These are phyloP conservation scores for Collybiopsis confluens DNA, from an alignment of 768 basidiomycete species.

Conservation along the genomic window DNA sequence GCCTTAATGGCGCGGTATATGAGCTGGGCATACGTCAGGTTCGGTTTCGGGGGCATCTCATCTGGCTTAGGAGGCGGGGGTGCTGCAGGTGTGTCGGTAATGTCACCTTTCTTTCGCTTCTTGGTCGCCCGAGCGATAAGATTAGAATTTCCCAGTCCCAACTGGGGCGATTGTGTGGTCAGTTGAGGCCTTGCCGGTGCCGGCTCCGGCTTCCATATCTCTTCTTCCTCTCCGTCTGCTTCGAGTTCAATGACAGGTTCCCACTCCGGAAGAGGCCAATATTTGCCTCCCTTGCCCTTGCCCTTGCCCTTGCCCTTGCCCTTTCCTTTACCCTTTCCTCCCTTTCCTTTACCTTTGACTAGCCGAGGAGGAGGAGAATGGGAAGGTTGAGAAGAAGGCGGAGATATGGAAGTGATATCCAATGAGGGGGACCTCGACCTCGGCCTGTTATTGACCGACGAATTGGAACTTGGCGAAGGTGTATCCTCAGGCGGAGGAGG, in stretches of 20 bases:
- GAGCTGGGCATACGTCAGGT: constrained; percentile 86
- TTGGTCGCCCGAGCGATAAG: constrained; percentile 47
- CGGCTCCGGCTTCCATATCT: background rate
- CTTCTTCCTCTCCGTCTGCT: too few relatives aligned
- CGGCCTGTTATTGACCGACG: constrained; percentile 44
- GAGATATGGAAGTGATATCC: constrained; percentile 77
- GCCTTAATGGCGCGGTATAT: constrained; percentile 86
- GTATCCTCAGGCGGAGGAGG: constrained; percentile 76
- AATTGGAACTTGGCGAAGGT: constrained; percentile 74
- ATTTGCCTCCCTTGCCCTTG: constrained; percentile 23
- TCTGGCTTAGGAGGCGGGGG: constrained; percentile 50
- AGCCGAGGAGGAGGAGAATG: constrained; percentile 58
- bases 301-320: too few relatives aligned
- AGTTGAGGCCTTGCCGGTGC: constrained; percentile 24
- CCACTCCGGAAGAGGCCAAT: too few relatives aligned
- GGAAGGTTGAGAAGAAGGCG: constrained; percentile 77
- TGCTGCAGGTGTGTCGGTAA: constrained; percentile 25
- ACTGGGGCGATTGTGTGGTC: constrained; percentile 32
- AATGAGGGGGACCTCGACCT: constrained; percentile 73
- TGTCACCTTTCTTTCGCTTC: constrained; percentile 67
- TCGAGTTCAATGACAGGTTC: too few relatives aligned
- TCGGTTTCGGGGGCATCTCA: constrained; percentile 85
- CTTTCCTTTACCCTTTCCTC: background rate
- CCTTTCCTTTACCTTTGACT: background rate
- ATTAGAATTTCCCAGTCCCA: constrained; percentile 62